Evolutionary conservation across 2,329 filamentous ascomycete genomes (phyloP).

Genomic region (Ceratocystis destructans): DNA sequence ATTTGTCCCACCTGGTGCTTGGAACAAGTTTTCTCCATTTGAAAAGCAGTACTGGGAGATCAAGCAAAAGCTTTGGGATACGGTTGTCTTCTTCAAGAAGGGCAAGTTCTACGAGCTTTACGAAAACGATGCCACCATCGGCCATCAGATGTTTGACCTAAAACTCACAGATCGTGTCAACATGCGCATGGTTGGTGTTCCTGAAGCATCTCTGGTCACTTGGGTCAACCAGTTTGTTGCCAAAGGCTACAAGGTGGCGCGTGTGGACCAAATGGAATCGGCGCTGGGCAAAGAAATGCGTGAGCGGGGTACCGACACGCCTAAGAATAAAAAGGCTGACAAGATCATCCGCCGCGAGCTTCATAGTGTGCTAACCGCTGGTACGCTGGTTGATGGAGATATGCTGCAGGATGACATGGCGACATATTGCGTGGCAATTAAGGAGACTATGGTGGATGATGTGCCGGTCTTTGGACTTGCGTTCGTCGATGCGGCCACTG

Average conservation of each 20-base stretch:
- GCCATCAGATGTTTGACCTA: constrained; percentile 90
- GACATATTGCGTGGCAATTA: constrained; percentile 90
- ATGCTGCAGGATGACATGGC: constrained; percentile 99
- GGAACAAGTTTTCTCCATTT: constrained; percentile 76
- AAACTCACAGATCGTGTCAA: constrained; percentile 97
- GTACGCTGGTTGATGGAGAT: constrained; percentile 83
- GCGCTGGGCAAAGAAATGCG: constrained; percentile 96
- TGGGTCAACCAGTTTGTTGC: constrained; percentile 98
- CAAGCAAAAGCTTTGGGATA: constrained; percentile 95
- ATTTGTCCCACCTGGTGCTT: constrained; percentile 73
- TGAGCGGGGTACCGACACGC: constrained; percentile 56
- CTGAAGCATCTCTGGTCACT: constrained; percentile 84
- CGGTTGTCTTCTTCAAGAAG: constrained; percentile 98
- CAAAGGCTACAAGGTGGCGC: constrained; percentile 92
- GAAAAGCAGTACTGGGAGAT: constrained; percentile 99
- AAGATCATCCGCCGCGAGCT: constrained; percentile 89
- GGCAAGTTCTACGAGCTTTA: constrained; percentile 98
- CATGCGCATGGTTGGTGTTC: constrained; percentile 98
- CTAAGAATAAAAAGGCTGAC: constrained; percentile 59
- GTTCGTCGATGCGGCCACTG: constrained; percentile 90
- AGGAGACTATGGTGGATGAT: constrained; percentile 60
- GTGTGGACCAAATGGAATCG: constrained; percentile 93
- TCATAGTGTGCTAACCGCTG: constrained; percentile 77
- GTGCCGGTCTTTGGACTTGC: constrained; percentile 78
- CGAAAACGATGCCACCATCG: constrained; percentile 92